Conservation (phyloP, 2,329 filamentous ascomycete species). For the Xylaria sp. region DNA sequence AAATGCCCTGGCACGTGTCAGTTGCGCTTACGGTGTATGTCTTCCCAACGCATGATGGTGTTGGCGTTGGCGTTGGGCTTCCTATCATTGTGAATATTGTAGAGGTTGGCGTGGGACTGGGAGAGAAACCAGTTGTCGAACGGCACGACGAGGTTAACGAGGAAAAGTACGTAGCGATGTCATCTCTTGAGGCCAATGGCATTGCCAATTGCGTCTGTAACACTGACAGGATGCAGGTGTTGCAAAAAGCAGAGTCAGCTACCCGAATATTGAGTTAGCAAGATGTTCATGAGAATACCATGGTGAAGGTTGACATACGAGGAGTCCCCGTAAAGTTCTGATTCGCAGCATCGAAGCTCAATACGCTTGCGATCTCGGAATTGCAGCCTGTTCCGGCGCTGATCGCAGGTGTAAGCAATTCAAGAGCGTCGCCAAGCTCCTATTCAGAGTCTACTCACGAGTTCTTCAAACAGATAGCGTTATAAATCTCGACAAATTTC, state of each 20-base stretch:
- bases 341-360: background rate
- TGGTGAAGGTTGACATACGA: background rate
- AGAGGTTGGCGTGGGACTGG: background rate
- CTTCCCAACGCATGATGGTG: background rate
- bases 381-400: background rate
- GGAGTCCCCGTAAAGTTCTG: background rate
- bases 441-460: background rate
- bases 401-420: background rate
- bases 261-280: background rate
- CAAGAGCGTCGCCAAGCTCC: no score
- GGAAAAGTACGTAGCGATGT: background rate
- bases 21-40: background rate
- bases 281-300: no score
- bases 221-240: background rate
- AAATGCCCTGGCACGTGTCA: conserved; percentile 19
- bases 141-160: background rate
- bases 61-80: background rate
- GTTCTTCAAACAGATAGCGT: background rate
- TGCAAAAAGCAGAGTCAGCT: background rate
- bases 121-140: background rate
- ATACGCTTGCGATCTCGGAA: background rate
- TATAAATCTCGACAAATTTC: background rate
- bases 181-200: background rate
- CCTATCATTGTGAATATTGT: background rate
- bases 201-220: background rate